Base-by-base conservation (phyloP, 1,284 basidiomycete genomes). In the Cutaneotrichosporon sp. region DNA sequence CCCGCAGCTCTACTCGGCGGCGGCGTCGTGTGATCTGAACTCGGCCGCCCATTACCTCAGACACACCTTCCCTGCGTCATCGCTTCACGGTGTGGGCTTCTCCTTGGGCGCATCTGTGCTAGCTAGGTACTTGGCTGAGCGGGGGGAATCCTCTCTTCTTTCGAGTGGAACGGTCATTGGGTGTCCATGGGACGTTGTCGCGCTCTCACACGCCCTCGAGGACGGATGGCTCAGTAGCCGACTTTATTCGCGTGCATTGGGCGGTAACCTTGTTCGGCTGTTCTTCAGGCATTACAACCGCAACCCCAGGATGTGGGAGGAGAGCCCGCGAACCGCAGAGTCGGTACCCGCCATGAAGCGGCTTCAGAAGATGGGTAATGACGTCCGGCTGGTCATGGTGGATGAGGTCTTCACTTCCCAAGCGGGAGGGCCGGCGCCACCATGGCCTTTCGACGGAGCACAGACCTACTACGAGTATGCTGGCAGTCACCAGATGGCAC, bases 21-120 rank as follows among this genome's bases (percentile, higher is more conserved):
- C 75, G 22, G 78, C 90, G 61, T 93, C 90, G 11, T 84, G 89
- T 59, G 93, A 97, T 75, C 78, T 93, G 31, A 84, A 90, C 41
- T 84, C 84, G 50, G 87, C 90, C 1, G 73, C 93, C 39, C 80
- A 87, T 66, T 87, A 88, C 74, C 81, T 97, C 47, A 79, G 84
- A 5, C 74, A 82, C 54, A 75, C 77, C 54, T 93, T 86, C 64
- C 92, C 96, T 3, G 75, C 80, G 20, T 89, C 92, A 0, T 87
- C 86, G 7, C 76, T 97, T 34, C 77, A 93, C 29, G 94, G 89
- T 11, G 76, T 96, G 25, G 91, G 91, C 6, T 98, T 97, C 77
- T 96, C 90, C 3, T 82, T 99, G 42, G 96, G 94, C 46, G 90
- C 92, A 33, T 90, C 90, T 65, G 86, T 97, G 37, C 76, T 98